Base-by-base conservation (phyloP, 306 rosid species). In the Comarum palustre region DNA sequence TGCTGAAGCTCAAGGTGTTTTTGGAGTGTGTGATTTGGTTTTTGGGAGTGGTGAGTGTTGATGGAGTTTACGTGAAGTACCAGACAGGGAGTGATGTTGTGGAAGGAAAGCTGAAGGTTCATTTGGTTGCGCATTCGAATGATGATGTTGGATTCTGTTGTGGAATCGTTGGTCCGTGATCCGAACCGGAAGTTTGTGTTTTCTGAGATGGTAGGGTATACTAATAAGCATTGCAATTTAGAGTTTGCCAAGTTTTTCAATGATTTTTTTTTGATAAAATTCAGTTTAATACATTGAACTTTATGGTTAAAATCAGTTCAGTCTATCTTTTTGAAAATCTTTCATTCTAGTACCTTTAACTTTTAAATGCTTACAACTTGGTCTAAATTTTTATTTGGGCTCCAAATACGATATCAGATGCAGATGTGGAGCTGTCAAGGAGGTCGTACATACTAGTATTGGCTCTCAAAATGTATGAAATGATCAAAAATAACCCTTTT, bases 61-160 rank as follows among this genome's bases (percentile, higher is more conserved):
- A 47, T 68, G 84, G 85, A 15, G 55, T 70, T 20, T 88, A 76
- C 75, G 76, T 76, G 45, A 89, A 82, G 54, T 93, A 93, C 43
- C 66, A 86, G 60, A 93, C 92, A 4, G 84, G 80, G 0, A 76
- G 89, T 55, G 77, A 75, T 2, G 46, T 85, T 51, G 90, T 85
- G 34, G 73, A 83, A 20, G 98, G 92, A 2, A 93, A 89, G 71
- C 72, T 93, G 85, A 93, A 93, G 50, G 90, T 93, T 73, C 98
- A 93, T 62, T 78, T 90, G 75, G 98, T 93, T 20, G 22, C 98
- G 25, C 98, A 93, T 66, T 77, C 87, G 0, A 97, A 93, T 32
- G 98, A 93, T 17, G 98, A 93, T 52, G 98, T 86, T 93, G 78
- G 92, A 93, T 71, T 90, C 98, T 0, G 87, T 90, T 74, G 87